phyloP scores from a whole-genome alignment of 495 filamentous ascomycete species.

The Trichoderma parareesei region DNA sequence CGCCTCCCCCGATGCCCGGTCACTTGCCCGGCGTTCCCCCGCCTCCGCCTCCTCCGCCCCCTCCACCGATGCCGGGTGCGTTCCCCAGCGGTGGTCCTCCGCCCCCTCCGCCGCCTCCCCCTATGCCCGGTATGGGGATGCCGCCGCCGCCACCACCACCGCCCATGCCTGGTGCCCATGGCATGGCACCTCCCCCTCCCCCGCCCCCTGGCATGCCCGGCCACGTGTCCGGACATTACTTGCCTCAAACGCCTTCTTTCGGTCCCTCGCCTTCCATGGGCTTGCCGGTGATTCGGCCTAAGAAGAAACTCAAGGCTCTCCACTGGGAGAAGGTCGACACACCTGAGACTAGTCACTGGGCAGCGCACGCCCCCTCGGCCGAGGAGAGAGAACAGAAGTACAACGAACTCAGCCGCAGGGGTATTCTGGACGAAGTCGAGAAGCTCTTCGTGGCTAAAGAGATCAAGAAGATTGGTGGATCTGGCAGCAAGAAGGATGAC shows the following conservation, averaged over 20 bases:
- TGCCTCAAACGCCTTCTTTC: conserved; percentile 37
- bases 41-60: conserved; percentile 45
- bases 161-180: conserved; percentile 33
- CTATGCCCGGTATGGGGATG: conserved; percentile 41
- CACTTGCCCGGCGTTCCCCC: conserved; percentile 39
- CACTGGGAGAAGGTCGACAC: conserved; percentile 99
- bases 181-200: conserved; percentile 29
- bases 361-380: conserved; percentile 68
- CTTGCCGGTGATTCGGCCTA: conserved; percentile 74
- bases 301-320: conserved; percentile 98
- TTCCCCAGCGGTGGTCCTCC: conserved; percentile 33
- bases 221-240: conserved; percentile 45
- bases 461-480: conserved; percentile 74
- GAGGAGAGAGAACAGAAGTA: conserved; percentile 92
- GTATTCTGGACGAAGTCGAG: conserved; percentile 95
- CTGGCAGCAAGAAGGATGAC: conserved; percentile 66
- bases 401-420: conserved; percentile 80
- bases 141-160: conserved; percentile 40
- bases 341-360: conserved; percentile 93
- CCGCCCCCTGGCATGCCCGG: conserved; percentile 53
- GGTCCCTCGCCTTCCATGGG: conserved; percentile 31
- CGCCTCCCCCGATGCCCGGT: conserved; percentile 44
- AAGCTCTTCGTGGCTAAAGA: conserved; percentile 96
- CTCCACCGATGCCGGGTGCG: conserved; percentile 34
- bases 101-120: conserved; percentile 33